These are phyloP conservation scores for Brassica cretica DNA, from an alignment of 345 rosid genomes.

Conservation along the genomic window DNA sequence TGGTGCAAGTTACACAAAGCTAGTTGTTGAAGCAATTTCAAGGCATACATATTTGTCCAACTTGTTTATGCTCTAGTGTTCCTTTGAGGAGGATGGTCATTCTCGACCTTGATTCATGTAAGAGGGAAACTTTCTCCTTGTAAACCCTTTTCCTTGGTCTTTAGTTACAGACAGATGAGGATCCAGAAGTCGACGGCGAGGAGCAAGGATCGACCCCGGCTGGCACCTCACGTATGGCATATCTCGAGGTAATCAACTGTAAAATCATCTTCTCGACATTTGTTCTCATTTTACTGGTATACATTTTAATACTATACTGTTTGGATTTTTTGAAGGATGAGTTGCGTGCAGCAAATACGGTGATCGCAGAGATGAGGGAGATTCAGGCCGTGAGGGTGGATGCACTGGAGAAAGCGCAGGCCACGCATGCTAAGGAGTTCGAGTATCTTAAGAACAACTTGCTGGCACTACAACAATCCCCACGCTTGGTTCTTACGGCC, in stretches of 20 bases:
- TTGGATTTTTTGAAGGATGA: not conserved
- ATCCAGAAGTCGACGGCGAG: not conserved
- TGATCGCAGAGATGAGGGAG: not conserved
- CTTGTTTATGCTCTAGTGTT: not conserved
- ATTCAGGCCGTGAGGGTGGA: not conserved
- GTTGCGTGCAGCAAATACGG: not conserved
- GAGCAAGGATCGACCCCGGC: not conserved
- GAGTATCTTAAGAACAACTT: not conserved
- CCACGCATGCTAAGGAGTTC: not conserved
- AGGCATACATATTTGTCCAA: not conserved
- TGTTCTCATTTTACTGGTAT: not conserved
- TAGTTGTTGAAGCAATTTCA: not conserved
- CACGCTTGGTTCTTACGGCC: not conserved
- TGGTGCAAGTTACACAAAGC: not conserved
- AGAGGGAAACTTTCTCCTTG: slow-evolving; percentile 7
- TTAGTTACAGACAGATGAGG: not conserved
- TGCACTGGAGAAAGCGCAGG: not conserved
- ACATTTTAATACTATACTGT: not conserved
- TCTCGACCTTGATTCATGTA: not conserved
- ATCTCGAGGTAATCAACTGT: slow-evolving; percentile 3
- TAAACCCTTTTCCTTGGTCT: not conserved
- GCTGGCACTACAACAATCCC: not conserved
- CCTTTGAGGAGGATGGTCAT: slow-evolving; percentile 2
- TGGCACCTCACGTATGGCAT: not conserved
- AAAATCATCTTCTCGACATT: not conserved